These are phyloP conservation scores for Phytophthora chlamydospora DNA, from an alignment of 352 stramenopile genomes.

Conservation along the genomic window DNA sequence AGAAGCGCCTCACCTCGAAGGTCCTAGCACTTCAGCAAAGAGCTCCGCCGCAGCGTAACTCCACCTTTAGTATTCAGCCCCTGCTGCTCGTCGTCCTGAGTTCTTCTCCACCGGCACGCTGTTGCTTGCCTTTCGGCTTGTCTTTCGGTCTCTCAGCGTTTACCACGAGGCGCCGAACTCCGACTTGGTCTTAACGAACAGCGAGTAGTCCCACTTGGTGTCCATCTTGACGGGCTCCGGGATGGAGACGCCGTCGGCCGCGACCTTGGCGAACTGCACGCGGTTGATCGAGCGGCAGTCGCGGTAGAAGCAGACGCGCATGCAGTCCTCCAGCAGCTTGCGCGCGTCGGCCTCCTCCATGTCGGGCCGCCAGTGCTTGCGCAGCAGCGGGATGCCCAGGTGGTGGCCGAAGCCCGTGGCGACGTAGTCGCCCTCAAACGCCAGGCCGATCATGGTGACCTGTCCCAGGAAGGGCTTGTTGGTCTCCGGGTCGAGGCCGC, in stretches of 20 bases:
- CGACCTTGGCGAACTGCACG: slow-evolving; percentile 98
- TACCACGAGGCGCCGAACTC: slow-evolving; percentile 91
- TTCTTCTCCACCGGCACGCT: neutral
- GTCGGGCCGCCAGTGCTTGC: slow-evolving; percentile 94
- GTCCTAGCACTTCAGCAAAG: slow-evolving; percentile 5
- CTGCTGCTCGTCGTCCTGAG: slow-evolving; percentile 1
- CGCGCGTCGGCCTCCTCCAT: slow-evolving; percentile 94
- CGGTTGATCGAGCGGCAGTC: slow-evolving; percentile 98
- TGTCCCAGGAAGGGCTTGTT: slow-evolving; percentile 95
- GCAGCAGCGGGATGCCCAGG: slow-evolving; percentile 96
- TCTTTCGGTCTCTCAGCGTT: slow-evolving; percentile 10
- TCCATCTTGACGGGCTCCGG: slow-evolving; percentile 96
- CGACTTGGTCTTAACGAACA: slow-evolving; percentile 90
- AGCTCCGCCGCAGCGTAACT: neutral
- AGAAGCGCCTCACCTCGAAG: neutral
- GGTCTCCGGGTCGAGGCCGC: slow-evolving; percentile 91
- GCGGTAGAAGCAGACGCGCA: slow-evolving; percentile 98
- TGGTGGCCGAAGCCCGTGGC: slow-evolving; percentile 98
- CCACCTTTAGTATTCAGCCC: neutral
- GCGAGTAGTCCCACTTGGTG: slow-evolving; percentile 94
- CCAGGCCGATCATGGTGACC: slow-evolving; percentile 97
- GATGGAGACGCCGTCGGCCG: slow-evolving; percentile 86
- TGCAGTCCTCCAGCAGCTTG: slow-evolving; percentile 96
- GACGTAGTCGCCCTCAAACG: slow-evolving; percentile 97
- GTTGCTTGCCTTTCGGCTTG: slow-evolving; percentile 1